Evolutionary conservation across 305 asterid genomes (phyloP), one percentile per base, ranked within the genome.

Genomic region (Plantago coronopus): DNA sequence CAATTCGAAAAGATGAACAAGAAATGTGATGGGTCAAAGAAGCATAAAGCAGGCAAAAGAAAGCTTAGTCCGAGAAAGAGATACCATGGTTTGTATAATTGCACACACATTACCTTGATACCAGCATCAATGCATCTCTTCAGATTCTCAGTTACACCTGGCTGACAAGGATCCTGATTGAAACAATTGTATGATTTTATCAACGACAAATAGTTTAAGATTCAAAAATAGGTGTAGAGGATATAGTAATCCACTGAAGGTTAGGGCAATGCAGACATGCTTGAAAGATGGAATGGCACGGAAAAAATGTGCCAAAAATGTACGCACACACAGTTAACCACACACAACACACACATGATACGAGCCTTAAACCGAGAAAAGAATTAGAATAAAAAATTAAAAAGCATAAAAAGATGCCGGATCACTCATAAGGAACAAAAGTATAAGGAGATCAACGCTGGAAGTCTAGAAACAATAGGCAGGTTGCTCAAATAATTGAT

Each of bases 131-230:
- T 68, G 58, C 99, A 89, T 61, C 83, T 61, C 44, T 76, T 87
- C 69, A 93, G 96, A 48, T 97, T 89, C 16, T 78, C 86, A 74
- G 76, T 75, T 48, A 87, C 97, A 29, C 94, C 79, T 29, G 91
- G 80, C n/a, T 95, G 91, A 71, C 97, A 89, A 68, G 99, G 97
- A 83, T 93, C 99, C 99, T 91, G 73, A 58, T 65, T 29, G 54
- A 67, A 42, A 68, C 49, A 65, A 2, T 11, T 17, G 46, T n/a
- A 34, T 12, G 40, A 40, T 63, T 47, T 57, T 53, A 73, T 65
- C 40, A 67, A 16, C 11, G 38, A 63, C 27, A 54, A 55, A 51
- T 45, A 14, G n/a, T 3, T 66, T 46, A 18, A 17, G 44, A 38
- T 38, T 38, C 47, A 34, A 17, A 45, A 57, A 48, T 44, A 42